Base-by-base conservation (phyloP, 768 basidiomycete genomes). In the Gymnopilus dilepis region DNA sequence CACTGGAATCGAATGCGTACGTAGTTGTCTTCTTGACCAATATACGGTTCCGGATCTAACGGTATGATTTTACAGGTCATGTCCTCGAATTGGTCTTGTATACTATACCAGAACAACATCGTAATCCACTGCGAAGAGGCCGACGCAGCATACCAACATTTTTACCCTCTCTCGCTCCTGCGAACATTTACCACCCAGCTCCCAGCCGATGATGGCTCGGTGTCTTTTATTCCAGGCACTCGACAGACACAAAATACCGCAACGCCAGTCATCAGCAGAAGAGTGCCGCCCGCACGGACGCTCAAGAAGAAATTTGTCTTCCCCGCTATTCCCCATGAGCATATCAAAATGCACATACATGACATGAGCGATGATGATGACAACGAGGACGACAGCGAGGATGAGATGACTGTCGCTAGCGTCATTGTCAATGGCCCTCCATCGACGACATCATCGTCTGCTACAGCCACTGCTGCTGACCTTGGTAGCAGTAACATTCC, bases 81-180 rank as follows among this genome's bases (percentile, higher is more conserved):
- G 69, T 88, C 87, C 19, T 87, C 89, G 9, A 91, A 90, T 60
- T 91, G 90, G 90, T 90, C 88, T 22, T 91, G 89, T 67, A 90
- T 90, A 48, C 72, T 90, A 9, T 84, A 82, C 67, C 82, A 90
- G 64, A 65, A 70, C 31, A 82, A 88, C 63, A 88, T 91, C 60
- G 88, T 90, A 34, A 88, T 91, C 37, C 90, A 91, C 66, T 88
- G 84, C 37, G 90, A 91, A 73, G 88, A 89, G 71, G 82, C 81
- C 55, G 84, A 86, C 7, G 80, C 80, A 4, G 89, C 88, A 0
- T 84, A 76, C 59, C 89, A 91, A 70, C 82, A 90, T 65, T 90
- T 90, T 67, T 91, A 90, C 67, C 88, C 90, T 1, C 67, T 84
- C 4, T 72, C 77, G 2, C 68, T 83, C 1, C 72, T 84, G 1